Evolutionary conservation across 2,329 filamentous ascomycete species (phyloP), one percentile per base, ranked within the genome.

Genomic region (Penicillium fuscoglaucum): DNA sequence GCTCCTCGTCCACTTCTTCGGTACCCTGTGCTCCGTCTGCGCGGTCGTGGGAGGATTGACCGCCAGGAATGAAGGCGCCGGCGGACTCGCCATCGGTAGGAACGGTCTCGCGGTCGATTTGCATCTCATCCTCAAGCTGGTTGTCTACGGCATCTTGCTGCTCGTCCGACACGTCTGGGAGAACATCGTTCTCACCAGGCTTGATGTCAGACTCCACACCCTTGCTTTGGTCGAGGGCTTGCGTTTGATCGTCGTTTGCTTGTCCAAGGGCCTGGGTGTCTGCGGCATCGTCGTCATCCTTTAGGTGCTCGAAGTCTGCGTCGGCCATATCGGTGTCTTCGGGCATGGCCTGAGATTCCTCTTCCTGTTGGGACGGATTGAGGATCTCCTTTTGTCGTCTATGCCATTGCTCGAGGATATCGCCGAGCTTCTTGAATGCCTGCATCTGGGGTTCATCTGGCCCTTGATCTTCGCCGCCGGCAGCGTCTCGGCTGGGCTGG

Each of bases 371-470:
- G 2, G 78, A 76, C 6, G 83, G 78, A 58, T 89, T 83, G 71
- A 84, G 80, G 66, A 99, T 98, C 61, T 96, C 89, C 47, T 85
- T 86, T 68, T 96, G 90, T 70, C 92, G 90, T 58, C 90, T 86
- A 74, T 98, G 93, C 91, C 93, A 99, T 67, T 89, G 86, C 73
- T 98, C 93, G 33, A 99, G 82, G 6, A 91, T 89, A 77, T 99
- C 92, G 24, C 95, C 95, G 31, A 99, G 84, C 70, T 96, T 96
- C 78, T 95, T 95, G 82, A 97, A 96, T 1, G 92, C 90, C 65
- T 95, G 86, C 46, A 80, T 78, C 52, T 84, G 74, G 61, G 74
- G 73, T 50, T 76, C 74, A 43, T 76, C 68, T 8, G 71, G 67
- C 39, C 67, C 67, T 24, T 67, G 66, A 49, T 77, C 72, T 29